phyloP scores from a whole-genome alignment of 2,329 filamentous ascomycete species.

The Coleophoma eucalyptorum region DNA sequence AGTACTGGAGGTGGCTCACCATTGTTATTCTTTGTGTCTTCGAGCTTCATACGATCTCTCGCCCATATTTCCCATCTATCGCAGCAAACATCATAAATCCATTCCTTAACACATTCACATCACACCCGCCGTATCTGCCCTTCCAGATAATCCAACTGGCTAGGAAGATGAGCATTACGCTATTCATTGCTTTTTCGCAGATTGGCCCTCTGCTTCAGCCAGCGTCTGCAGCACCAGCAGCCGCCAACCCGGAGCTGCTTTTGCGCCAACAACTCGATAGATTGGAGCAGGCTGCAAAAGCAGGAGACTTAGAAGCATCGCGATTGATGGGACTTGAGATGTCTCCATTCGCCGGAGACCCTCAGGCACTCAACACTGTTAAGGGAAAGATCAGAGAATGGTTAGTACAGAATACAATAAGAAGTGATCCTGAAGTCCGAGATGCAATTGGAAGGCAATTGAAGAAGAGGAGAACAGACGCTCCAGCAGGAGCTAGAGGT shows the following conservation, averaged over 20 bases:
- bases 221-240: constrained; percentile 21
- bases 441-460: constrained; percentile 71
- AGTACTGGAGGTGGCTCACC: constrained; percentile 62
- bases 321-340: constrained; percentile 74
- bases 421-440: constrained; percentile 75
- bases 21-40: constrained; percentile 49
- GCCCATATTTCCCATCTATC: constrained; percentile 45
- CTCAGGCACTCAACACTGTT: constrained; percentile 58
- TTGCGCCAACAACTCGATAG: constrained; percentile 62
- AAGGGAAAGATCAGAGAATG: constrained; percentile 77
- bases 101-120: constrained; percentile 29
- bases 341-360: constrained; percentile 75
- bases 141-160: constrained; percentile 79
- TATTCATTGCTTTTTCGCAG: constrained; percentile 81
- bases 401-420: constrained; percentile 81
- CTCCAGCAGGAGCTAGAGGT: constrained; percentile 52
- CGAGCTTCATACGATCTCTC: constrained; percentile 53
- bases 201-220: constrained; percentile 62
- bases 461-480: constrained; percentile 57
- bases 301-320: constrained; percentile 65
- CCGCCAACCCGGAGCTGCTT: constrained; percentile 41
- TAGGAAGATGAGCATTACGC: constrained; percentile 71
- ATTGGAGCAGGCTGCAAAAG: constrained; percentile 55
- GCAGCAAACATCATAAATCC: constrained; percentile 42
- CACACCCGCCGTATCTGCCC: constrained; percentile 66